Evolutionary conservation across 129 eudicot species (phyloP), one percentile per base, ranked within the genome.

Genomic region (Lactuca saligna): DNA sequence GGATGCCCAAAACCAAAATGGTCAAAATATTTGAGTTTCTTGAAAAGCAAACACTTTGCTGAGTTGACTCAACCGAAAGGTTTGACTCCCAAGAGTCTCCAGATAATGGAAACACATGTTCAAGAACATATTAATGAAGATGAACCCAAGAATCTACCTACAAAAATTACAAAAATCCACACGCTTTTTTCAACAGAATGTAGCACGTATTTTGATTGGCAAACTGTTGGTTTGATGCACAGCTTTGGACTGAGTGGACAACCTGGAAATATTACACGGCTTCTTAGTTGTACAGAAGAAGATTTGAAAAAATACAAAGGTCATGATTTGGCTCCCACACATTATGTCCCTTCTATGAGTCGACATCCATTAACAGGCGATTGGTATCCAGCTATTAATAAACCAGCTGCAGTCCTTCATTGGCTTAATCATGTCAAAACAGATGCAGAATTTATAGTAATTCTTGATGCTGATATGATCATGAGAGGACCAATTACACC

Each of bases 301-400:
- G 92, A 93, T 11, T 62, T 89, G 70, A 83, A 81, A 80, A 20
- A 75, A 60, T 93, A 93, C 69, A 81, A 85, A 72, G 97, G 99
- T 70, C 99, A 78, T 82, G 92, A 93, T 83, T 56, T 93, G 67
- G 97, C 95, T 74, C 95, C 97, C 29, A 93, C 99, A 14, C 99
- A 93, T 81, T 85, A 89, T 70, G 99, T 85, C 57, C 99, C 99
- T 14, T 93, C 99, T 62, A 89, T 93, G 99, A 93, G 99, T 69
- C 86, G 83, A 4, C 95, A 93, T 80, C 97, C 97, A 12, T 70
- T 93, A 53, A 89, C 99, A 4, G 95, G 90, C 69, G 99, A 93
- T 72, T 82, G 97, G 99, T 93, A 93, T 79, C 99, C 99, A 63
- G 99, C 99, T 20, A 93, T 93, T 61, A 93, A 93, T 72, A 93